Percentiles rank a stretch among this genome's conserved stretches.
Evolutionary conservation across 331 rosid species (phyloP).

Genomic region (Quercus phellos): DNA sequence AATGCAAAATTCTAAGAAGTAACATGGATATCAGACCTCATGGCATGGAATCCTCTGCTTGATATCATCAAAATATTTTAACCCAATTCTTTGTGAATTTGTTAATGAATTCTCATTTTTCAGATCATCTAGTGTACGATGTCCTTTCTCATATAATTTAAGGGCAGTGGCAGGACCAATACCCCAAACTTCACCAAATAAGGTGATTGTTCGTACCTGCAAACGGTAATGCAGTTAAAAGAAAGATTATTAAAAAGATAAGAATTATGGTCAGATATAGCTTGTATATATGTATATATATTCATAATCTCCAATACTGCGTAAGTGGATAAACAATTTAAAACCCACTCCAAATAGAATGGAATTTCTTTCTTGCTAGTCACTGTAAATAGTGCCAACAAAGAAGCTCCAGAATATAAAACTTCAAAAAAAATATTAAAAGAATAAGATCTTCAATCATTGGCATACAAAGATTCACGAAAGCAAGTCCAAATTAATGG

Average conservation of each 20-base stretch:
- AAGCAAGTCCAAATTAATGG: background rate
- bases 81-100: slow-evolving; percentile 74
- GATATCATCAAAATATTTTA: slow-evolving; percentile 87
- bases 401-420: background rate
- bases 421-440: background rate
- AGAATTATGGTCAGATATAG: background rate
- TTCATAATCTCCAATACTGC: background rate
- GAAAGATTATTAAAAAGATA: background rate
- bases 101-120: slow-evolving; percentile 63
- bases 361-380: background rate
- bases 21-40: slow-evolving; percentile 47
- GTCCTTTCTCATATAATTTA: slow-evolving; percentile 81
- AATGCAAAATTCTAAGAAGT: background rate
- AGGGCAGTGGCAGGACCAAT: slow-evolving; percentile 92
- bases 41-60: slow-evolving; percentile 72
- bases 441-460: background rate
- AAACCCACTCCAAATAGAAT: background rate
- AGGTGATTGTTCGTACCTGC: slow-evolving; percentile 71
- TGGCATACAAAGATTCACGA: background rate
- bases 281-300: background rate
- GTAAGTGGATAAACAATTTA: background rate
- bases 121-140: slow-evolving; percentile 72
- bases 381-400: background rate
- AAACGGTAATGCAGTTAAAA: slow-evolving; percentile 10
- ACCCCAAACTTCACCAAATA: slow-evolving; percentile 97